These are phyloP conservation scores for Cinnamomum micranthum DNA, from an alignment of 164 flowering plant genomes.

Conservation along the genomic window DNA sequence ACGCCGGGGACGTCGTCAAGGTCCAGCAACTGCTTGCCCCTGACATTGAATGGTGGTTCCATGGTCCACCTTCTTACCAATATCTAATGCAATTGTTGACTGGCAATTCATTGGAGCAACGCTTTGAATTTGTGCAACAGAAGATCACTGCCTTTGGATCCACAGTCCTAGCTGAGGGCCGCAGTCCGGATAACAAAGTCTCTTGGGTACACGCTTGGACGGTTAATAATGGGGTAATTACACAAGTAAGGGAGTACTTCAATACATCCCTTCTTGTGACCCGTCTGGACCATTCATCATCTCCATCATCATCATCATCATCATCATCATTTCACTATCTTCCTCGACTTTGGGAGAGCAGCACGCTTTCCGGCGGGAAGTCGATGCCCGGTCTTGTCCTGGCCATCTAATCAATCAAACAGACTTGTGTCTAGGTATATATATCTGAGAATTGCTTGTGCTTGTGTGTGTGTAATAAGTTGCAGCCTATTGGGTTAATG, in stretches of 20 bases:
- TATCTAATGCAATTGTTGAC: slow-evolving; percentile 80
- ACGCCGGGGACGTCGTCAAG: slow-evolving; percentile 56
- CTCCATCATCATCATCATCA: background rate
- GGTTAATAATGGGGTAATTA: slow-evolving; percentile 27
- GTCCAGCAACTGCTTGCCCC: slow-evolving; percentile 64
- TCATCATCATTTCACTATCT: slow-evolving; percentile 10
- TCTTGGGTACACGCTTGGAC: slow-evolving; percentile 37
- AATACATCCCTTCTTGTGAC: slow-evolving; percentile 31
- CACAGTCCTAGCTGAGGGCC: slow-evolving; percentile 22
- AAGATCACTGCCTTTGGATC: slow-evolving; percentile 9
- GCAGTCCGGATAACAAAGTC: slow-evolving; percentile 7
- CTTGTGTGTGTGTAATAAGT: background rate
- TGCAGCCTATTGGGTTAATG: background rate
- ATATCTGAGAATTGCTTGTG: too few species aligned
- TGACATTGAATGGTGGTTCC: slow-evolving; percentile 98
- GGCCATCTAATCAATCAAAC: slow-evolving; percentile 16
- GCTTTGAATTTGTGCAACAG: slow-evolving; percentile 9
- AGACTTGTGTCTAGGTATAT: background rate
- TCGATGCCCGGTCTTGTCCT: slow-evolving; percentile 31
- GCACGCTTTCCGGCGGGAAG: slow-evolving; percentile 10
- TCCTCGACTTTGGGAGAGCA: slow-evolving; percentile 25
- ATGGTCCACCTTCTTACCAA: slow-evolving; percentile 89
- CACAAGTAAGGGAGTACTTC: slow-evolving; percentile 31
- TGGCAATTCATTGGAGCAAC: slow-evolving; percentile 11
- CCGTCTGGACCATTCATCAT: slow-evolving; percentile 12